A percentile compares a stretch with the other conserved stretches of the same genome.
These are phyloP conservation scores for Albophoma yamanashiensis DNA, from an alignment of 2,329 filamentous ascomycete genomes.

Conservation along the genomic window DNA sequence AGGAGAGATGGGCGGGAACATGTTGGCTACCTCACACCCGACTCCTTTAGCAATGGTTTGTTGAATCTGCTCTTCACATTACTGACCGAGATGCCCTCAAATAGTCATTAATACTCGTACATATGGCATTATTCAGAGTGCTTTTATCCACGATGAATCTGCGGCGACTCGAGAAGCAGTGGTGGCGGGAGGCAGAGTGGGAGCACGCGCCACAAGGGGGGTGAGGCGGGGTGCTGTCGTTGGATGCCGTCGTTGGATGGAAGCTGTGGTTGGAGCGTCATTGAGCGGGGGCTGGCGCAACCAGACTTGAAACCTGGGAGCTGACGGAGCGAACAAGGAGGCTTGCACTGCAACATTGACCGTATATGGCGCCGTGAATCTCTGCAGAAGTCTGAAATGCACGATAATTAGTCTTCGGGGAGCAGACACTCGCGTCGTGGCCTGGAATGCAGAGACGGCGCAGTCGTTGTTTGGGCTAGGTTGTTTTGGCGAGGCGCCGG, in stretches of 20 bases:
- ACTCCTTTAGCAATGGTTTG: no score
- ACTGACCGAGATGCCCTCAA: no score
- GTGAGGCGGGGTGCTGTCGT: background rate
- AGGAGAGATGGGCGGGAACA: no score
- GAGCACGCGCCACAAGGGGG: background rate
- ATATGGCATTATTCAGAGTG: background rate
- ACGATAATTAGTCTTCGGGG: background rate
- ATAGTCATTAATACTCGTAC: no score
- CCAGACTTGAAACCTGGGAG: background rate
- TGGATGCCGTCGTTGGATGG: no score
- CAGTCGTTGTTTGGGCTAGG: background rate
- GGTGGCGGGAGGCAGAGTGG: background rate
- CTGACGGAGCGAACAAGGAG: background rate
- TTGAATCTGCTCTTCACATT: no score
- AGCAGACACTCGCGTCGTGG: background rate
- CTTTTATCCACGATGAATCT: background rate
- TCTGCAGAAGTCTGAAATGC: background rate
- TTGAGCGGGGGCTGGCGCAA: background rate
- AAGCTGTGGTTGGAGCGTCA: background rate
- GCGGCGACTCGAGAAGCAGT: background rate
- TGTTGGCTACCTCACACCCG: no score
- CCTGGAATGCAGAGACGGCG: background rate
- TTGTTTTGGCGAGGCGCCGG: background rate
- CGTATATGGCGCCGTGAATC: background rate
- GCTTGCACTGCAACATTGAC: background rate